Base-by-base conservation (phyloP, 495 filamentous ascomycete genomes). In the Baudoinia panamericana region DNA sequence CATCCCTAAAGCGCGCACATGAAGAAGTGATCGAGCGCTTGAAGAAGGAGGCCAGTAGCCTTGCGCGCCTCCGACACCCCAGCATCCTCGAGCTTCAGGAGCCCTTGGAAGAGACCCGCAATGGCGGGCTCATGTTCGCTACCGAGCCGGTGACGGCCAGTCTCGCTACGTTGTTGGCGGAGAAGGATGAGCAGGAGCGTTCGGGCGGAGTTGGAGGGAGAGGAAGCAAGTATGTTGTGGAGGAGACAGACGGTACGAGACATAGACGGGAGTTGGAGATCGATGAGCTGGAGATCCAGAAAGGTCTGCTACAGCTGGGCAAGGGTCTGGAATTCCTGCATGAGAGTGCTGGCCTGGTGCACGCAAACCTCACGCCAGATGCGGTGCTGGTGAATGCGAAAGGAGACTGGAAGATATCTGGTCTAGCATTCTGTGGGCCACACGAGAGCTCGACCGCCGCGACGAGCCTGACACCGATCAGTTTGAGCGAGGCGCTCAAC, bases 331-430 rank as follows among this genome's bases (percentile, higher is more conserved):
- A 97, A 61, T 97, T 97, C 51, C 65, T 97, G 15, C 90, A 97
- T 52, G 90, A 96, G 56, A 95, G 88, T 55, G 90, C 90, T 20
- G 84, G 82, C 0, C 67, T 96, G 18, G 82, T 96, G 1, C 90
- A 97, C 59, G 82, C 79, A 16, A 97, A 97, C 54, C 63, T 97
- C 42, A 96, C 86, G 1, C 92, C 90, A 0, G 90, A 97, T 37
- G 84, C 87, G n/a, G 75, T 97, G 32, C 79, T 88, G 40, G 70
- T 97, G 53, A 97, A 97, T 63, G 75, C 81, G 12, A 97, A 97
- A 72, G 80, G 86, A 5, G 90, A 97, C 60, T 97, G 90, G 90
- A 97, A 97, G 56, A 82, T 97, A 36, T 85, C 84, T 38, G 88
- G 87, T 23, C 67, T 97, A 30, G 73, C 78, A n/a, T 96, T 95